Base-by-base conservation (phyloP, 345 rosid species). In the Draba incana region DNA sequence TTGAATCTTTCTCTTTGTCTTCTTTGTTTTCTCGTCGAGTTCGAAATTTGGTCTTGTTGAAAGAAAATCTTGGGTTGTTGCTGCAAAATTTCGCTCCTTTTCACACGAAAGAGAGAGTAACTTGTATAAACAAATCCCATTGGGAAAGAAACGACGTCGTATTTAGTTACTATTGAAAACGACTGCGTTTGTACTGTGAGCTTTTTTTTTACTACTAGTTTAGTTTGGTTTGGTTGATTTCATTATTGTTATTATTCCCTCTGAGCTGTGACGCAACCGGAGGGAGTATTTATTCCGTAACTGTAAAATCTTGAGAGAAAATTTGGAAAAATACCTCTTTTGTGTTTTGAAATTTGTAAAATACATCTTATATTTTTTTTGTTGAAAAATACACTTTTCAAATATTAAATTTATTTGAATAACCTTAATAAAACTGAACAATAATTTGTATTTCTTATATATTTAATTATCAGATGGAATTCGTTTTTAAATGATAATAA, bases 11-110 rank as follows among this genome's bases (percentile, higher is more conserved):
- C 3, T 20, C 3, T 60, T 39, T 27, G 43, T 54, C 52, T 35
- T 33, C 44, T 57, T n/a, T 54, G 39, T 35, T 65, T 68, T 20
- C 20, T 74, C 76, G 76, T 72, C 38, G 70, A 55, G 58, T 72
- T 72, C 70, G 38, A 72, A 67, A 73, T 67, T 67, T 46, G 78
- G 68, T 67, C 16, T 58, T 67, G 77, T 74, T 59, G 72, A 67
- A 48, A 66, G 66, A 66, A 65, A 58, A 52, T 59, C 72, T 66
- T 67, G 57, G 50, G 31, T 2, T 43, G 62, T 60, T 27, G 53
- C 68, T 61, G 64, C 57, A 20, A 53, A 52, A 12, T 27, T 33
- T 67, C 64, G 58, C 51, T 67, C 62, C 69, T 62, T 67, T 74
- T 54, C 74, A 68, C 69, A 75, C 73, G 74, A 53, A 23, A 53